Evolutionary conservation across 139 green algal genomes (phyloP), one percentile per base, ranked within the genome.

Genomic region (Zygnema circumcarinatum): DNA sequence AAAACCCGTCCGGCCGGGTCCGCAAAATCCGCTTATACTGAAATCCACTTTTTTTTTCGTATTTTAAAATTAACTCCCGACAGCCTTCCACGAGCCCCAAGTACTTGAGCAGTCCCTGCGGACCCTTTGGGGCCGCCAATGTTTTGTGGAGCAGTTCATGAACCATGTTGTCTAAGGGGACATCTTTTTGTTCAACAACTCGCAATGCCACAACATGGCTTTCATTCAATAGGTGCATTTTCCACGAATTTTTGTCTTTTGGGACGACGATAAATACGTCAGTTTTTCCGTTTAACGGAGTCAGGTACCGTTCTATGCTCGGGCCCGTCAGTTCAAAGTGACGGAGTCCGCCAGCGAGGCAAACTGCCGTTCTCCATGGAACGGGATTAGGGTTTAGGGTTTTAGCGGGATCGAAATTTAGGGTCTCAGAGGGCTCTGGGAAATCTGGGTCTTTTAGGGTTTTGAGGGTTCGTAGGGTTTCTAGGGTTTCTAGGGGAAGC

Each of bases 291-390:
- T 83, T 75, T 2, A 38, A 0, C 2, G 38, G 20, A 1, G 84
- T 67, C 29, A 90, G 80, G 11, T 83, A 52, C 2, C 20, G 29
- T n/a, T 41, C 1, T 36, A 90, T 88, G 76, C 81, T 89, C 36
- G 76, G 76, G n/a, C 85, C 83, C n/a, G 85, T 89, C 33, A 90
- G 85, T 79, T 90, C 85, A 67, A 90, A 90, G 31, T 82, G 33
- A 36, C 85, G 76, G 36, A 68, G 38, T 33, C 79, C 85, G 22
- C 85, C 85, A 38, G 62, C 78, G 3, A 90, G 76, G 32, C 85
- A 90, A 42, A 90, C 36, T 20, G 78, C 85, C 47, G 29, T 31
- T n/a, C 76, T 22, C 33, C 32, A 69, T 16, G 47, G 7, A 7
- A 7, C 7, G 7, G 47, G 47, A 62, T 62, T 62, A n/a, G n/a